Evolutionary conservation across 2,329 filamentous ascomycete species (phyloP).

Genomic region (Alternaria triticimaculans): DNA sequence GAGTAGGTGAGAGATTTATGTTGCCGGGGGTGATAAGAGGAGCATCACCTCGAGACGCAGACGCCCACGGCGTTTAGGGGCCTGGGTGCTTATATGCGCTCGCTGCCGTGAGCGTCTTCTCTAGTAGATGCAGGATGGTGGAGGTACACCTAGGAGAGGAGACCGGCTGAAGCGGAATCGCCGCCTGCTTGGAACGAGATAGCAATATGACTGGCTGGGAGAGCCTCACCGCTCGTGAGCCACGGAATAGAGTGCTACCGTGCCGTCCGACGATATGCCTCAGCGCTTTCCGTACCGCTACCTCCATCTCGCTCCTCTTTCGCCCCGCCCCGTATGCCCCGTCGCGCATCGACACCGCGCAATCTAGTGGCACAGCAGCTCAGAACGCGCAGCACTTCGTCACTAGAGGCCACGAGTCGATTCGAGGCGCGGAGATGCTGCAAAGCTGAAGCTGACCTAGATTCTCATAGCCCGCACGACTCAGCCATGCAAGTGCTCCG

Average conservation of each 20-base stretch:
- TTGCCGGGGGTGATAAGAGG: slow-evolving; percentile 1
- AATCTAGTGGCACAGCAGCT: slow-evolving; percentile 19
- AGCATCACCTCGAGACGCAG: slow-evolving; percentile 3
- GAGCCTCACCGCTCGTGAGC: slow-evolving; percentile 10
- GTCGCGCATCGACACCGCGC: slow-evolving; percentile 7
- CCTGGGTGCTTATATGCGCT: slow-evolving; percentile 9
- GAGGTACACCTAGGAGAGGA: neutral
- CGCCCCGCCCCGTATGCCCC: neutral
- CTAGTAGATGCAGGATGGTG: neutral
- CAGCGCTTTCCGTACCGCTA: neutral
- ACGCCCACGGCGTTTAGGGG: slow-evolving; percentile 1
- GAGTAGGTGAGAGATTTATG: slow-evolving; percentile 4
- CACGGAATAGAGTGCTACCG: neutral
- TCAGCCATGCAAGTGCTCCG: neutral
- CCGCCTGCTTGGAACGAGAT: slow-evolving; percentile 17
- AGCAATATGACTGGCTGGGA: slow-evolving; percentile 9
- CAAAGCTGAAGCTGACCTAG: neutral
- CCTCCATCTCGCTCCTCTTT: neutral
- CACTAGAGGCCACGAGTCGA: slow-evolving; percentile 8
- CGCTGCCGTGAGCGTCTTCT: slow-evolving; percentile 1
- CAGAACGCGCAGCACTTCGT: neutral
- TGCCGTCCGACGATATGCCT: slow-evolving; percentile 3
- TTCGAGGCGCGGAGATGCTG: neutral
- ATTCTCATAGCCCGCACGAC: neutral
- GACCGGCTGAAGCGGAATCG: slow-evolving; percentile 19